Base-by-base conservation (phyloP, 2,329 filamentous ascomycete species). In the Leptodontidium sp. region DNA sequence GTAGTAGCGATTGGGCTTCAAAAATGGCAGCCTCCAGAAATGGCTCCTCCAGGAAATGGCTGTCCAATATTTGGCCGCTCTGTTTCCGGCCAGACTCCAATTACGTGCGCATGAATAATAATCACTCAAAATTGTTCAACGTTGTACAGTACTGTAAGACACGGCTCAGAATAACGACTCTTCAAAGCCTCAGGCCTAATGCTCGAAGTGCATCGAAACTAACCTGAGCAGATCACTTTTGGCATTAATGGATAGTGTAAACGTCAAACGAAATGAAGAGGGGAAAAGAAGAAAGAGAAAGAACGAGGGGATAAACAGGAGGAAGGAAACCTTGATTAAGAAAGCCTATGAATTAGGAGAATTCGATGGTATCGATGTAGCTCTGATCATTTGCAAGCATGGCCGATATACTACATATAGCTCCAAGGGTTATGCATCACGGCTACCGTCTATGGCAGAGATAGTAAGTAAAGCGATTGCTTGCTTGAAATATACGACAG, bases 301-400 rank as follows among this genome's bases (percentile, higher is more conserved):
- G 47, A 50, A 50, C 47, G 47, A 50, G 47, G 47, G 47, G 24
- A 50, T 50, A 50, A 50, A 24, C 24, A 50, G n/a, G 47, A 55
- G 45, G 32, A 70, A 64, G 24, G 57, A 70, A 24, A 45, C 57
- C 55, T 63, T 68, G 66, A 66, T 61, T 47, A 68, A 58, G 57
- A 69, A 64, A 63, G 69, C 26, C 8, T 64, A 68, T 62, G 70
- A 70, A 64, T 52, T 68, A 45, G 70, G 61, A 26, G 40, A 68
- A 55, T 70, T 68, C 45, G 61, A 68, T 61, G 68, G 62, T 62
- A 35, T 68, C 17, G 61, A 71, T 26, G 47, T 67, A 40, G 69
- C 69, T 50, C 50, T 69, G 38, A 63, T 69, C 26, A 70, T 70
- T 57, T 66, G 67, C 57, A 68, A 65, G 59, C 49, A 64, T 67